Conservation (phyloP, 139 green algal species). For the Chlorella vulgaris region DNA sequence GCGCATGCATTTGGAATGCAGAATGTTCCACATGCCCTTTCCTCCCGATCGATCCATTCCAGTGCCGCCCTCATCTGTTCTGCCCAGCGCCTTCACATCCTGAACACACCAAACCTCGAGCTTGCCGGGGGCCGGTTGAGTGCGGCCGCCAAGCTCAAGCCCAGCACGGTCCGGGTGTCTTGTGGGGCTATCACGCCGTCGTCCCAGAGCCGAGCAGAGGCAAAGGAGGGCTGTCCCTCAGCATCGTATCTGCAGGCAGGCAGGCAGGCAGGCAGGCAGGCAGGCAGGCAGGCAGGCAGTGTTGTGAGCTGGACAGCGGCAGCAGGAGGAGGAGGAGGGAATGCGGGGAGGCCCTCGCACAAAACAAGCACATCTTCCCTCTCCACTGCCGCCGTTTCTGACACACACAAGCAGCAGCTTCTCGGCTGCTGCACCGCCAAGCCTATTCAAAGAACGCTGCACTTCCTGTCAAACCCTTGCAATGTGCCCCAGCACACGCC, state of each 20-base stretch:
- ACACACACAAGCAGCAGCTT: too few species aligned
- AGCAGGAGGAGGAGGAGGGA: not conserved
- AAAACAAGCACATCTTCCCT: too few species aligned
- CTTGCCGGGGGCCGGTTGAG: constrained; percentile 19
- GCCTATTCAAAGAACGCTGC: too few species aligned
- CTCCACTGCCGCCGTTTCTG: too few species aligned
- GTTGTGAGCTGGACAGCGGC: not conserved
- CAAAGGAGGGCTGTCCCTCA: constrained; percentile 78
- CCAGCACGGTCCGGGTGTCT: constrained; percentile 71
- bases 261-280: not conserved
- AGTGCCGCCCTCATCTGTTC: not conserved
- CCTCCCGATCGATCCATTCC: too few species aligned
- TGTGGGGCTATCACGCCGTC: constrained; percentile 91
- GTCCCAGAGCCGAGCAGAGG: constrained; percentile 90
- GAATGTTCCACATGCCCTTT: too few species aligned
- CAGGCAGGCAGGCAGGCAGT: too few species aligned
- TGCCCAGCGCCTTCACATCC: constrained; percentile 55
- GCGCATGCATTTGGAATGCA: too few species aligned
- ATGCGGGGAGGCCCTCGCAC: too few species aligned
- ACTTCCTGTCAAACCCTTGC: too few species aligned
- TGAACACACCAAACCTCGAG: constrained; percentile 54
- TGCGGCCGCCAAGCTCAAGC: constrained; percentile 72
- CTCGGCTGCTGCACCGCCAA: too few species aligned
- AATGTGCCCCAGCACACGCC: too few species aligned
- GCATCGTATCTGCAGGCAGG: constrained; percentile 67